Conservation (phyloP, 371 early-diverging fungal genomes). For the Syncephalastrum monosporum region DNA sequence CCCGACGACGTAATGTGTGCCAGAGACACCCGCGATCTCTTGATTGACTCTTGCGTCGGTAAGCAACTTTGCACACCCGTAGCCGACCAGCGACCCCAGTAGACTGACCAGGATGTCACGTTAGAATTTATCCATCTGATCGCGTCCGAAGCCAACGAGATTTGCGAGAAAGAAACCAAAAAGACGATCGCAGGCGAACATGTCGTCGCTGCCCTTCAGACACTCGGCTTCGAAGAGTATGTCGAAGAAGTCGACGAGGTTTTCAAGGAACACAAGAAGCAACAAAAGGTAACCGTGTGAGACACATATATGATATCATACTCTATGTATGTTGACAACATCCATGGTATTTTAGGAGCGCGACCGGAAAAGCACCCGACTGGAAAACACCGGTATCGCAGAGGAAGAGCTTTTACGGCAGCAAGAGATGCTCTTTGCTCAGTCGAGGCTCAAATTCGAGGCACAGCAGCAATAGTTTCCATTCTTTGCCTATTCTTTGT, state of each 20-base stretch:
- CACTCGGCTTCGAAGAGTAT: conserved; percentile 93
- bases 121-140: conserved; percentile 92
- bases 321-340: no score
- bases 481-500: not conserved
- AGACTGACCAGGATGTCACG: not conserved
- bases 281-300: conserved; percentile 63
- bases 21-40: conserved; percentile 94
- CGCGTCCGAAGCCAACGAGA: conserved; percentile 94
- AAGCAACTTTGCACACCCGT: conserved; percentile 13
- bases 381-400: conserved; percentile 88
- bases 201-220: conserved; percentile 87
- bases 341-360: conserved; percentile 63
- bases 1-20: conserved; percentile 86
- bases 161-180: conserved; percentile 96
- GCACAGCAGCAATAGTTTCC: conserved; percentile 51
- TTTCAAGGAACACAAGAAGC: conserved; percentile 86
- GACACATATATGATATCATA: no score
- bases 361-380: conserved; percentile 81
- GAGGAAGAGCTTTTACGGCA: conserved; percentile 88
- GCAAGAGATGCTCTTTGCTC: conserved; percentile 94
- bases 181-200: conserved; percentile 99
- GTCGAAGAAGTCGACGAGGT: conserved; percentile 87
- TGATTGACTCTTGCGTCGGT: conserved; percentile 95
- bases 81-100: no score
- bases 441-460: conserved; percentile 79